Conservation (phyloP, 2,329 filamentous ascomycete species). For the Pseudodiploospora longispora region DNA sequence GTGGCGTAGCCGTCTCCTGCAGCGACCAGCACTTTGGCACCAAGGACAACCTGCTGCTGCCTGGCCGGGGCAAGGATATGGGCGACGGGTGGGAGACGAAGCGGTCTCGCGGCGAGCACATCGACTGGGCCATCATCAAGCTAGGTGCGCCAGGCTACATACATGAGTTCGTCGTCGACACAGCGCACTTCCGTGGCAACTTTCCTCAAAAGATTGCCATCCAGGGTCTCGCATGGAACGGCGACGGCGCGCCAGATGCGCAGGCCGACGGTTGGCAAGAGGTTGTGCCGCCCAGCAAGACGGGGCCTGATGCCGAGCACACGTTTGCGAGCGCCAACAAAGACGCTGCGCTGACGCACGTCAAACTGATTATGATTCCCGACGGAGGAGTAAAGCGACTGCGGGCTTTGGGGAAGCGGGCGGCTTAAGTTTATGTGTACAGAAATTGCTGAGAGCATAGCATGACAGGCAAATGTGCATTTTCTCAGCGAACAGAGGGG, state of each 20-base stretch:
- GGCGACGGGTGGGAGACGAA: conserved; percentile 84
- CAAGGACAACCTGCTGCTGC: conserved; percentile 72
- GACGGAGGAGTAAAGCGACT: conserved; percentile 90
- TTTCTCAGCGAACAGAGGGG: too few species aligned
- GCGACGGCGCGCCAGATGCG: conserved; percentile 44
- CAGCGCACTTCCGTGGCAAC: conserved; percentile 76
- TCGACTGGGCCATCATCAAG: conserved; percentile 74
- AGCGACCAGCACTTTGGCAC: conserved; percentile 80
- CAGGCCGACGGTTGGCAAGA: conserved; percentile 57
- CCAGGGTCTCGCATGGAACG: conserved; percentile 50
- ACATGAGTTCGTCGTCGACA: conserved; percentile 65
- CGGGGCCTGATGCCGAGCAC: conserved; percentile 66
- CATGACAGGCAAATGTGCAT: too few species aligned
- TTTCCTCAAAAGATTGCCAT: conserved; percentile 71
- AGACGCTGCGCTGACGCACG: conserved; percentile 63
- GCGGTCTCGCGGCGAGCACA: conserved; percentile 61
- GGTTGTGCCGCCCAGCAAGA: conserved; percentile 58
- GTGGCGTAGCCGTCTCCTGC: conserved; percentile 66
- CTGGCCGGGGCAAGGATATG: conserved; percentile 75
- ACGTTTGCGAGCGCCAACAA: conserved; percentile 49
- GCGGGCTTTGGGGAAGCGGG: conserved; percentile 37
- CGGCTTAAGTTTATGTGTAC: conserved; percentile 3
- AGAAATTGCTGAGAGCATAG: too few species aligned
- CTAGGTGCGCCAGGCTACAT: conserved; percentile 60
- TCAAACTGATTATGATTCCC: conserved; percentile 87